Percentiles rank a stretch among this genome's conserved stretches.
phyloP scores from a whole-genome alignment of 1,284 basidiomycete species.

The Heterobasidion occidentale region DNA sequence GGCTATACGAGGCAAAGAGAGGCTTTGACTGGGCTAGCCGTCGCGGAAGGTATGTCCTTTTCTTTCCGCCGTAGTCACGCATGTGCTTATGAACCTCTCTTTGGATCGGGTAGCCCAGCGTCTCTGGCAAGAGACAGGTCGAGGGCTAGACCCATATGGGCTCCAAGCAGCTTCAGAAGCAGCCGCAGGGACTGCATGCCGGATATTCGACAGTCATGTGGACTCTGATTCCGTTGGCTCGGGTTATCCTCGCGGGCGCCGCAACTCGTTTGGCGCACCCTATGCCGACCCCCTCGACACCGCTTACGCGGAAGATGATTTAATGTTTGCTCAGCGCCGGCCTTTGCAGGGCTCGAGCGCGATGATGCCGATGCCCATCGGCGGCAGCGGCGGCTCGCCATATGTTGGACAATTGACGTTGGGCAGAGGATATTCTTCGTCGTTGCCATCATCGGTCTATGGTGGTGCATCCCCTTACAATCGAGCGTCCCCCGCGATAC shows the following conservation, averaged over 20 bases:
- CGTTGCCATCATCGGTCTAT: background rate
- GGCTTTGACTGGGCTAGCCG: constrained; percentile 45
- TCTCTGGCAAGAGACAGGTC: constrained; percentile 36
- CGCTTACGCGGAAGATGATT: constrained; percentile 1
- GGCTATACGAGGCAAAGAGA: constrained; percentile 48
- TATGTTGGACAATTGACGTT: background rate
- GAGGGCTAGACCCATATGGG: constrained; percentile 33
- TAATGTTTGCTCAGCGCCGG: background rate
- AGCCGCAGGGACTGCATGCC: constrained; percentile 49
- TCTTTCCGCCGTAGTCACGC: constrained; percentile 1
- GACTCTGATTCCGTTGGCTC: background rate
- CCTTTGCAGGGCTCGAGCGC: background rate
- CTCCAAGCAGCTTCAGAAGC: constrained; percentile 41
- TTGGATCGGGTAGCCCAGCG: constrained; percentile 25
- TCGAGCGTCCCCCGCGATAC: background rate
- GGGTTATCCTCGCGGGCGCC: constrained; percentile 7
- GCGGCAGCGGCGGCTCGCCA: background rate
- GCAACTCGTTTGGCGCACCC: constrained; percentile 4
- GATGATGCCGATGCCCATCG: background rate
- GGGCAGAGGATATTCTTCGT: background rate
- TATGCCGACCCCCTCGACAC: background rate
- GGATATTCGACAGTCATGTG: constrained; percentile 29
- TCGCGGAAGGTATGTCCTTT: constrained; percentile 42
- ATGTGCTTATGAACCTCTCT: background rate
- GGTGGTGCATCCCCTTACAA: background rate